Evolutionary conservation across 768 basidiomycete genomes (phyloP), one percentile per base, ranked within the genome.

Genomic region (Boletellus sp.): DNA sequence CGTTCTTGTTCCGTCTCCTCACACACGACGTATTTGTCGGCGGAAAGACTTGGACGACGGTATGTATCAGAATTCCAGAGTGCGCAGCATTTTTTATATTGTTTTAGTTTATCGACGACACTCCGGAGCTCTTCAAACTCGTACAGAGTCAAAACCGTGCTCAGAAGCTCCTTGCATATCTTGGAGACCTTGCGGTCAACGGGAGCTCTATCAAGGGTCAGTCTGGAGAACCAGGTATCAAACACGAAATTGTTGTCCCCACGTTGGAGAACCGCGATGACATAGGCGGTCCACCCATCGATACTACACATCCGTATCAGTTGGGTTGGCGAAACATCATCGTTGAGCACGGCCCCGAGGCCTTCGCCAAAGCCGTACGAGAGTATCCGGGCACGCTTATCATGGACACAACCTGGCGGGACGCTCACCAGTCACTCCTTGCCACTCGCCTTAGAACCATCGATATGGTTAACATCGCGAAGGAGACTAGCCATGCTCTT

Each of bases 351-450:
- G 96, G 96, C 20, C 96, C 96, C 11, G 96, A 94, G 69, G 96
- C 90, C 2, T 99, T 99, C 65, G 96, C 96, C 44, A 96, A 94
- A 73, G 96, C 96, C 35, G 92, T 98, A 48, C 87, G 96, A 60
- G 88, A 86, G 55, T 98, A 99, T 72, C 90, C 91, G 45, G 96
- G 96, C 48, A 85, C 83, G 48, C 79, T 98, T 54, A 94, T 96
- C 71, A 93, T 94, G 92, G 91, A 99, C 72, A 98, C 95, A 24
- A 98, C 95, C 2, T 97, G 96, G 95, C 90, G 96, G 68, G 96
- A 99, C 64, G 96, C 96, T 20, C 96, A 99, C 69, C 96, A 99
- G 70, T 96, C 94, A 24, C 79, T 99, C 32, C 83, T 99, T 48
- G 96, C 96, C 40, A 99, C 96, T 24, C 88, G 96, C 53, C 78